Percentiles rank a stretch among this genome's conserved stretches.
These are phyloP conservation scores for Elsinoe ampelina DNA, from an alignment of 2,329 filamentous ascomycete species.

Conservation along the genomic window DNA sequence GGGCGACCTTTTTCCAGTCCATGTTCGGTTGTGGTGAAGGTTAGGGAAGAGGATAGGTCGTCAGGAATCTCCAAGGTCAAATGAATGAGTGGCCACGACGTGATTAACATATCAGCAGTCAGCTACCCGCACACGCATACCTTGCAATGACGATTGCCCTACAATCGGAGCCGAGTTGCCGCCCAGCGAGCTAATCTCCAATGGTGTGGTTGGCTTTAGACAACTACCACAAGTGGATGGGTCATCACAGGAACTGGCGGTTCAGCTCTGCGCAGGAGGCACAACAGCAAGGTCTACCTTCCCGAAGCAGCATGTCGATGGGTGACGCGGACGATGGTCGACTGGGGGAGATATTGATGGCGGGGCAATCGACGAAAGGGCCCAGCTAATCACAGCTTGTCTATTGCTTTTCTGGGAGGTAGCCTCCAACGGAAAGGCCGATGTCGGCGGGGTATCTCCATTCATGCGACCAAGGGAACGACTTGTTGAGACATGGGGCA, in stretches of 20 bases:
- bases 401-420: slow-evolving; percentile 11
- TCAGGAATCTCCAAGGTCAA: too few species aligned
- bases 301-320: slow-evolving; percentile 7
- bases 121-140: background rate
- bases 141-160: background rate
- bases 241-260: background rate
- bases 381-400: slow-evolving; percentile 10
- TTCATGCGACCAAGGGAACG: background rate
- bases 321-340: slow-evolving; percentile 3
- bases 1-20: slow-evolving; percentile 43
- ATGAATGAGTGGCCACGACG: background rate
- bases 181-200: slow-evolving; percentile 1
- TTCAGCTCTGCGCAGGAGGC: background rate
- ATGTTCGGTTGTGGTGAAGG: background rate
- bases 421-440: slow-evolving; percentile 7
- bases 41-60: background rate
- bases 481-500: slow-evolving; percentile 3
- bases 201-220: slow-evolving; percentile 5
- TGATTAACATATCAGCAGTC: slow-evolving; percentile 4
- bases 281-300: slow-evolving; percentile 4
- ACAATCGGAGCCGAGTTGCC: slow-evolving; percentile 8
- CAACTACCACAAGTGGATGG: background rate
- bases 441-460: slow-evolving; percentile 11
- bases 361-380: slow-evolving; percentile 4
- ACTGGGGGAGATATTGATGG: slow-evolving; percentile 10